Evolutionary conservation across 805 yeast genomes (phyloP).

Genomic region (Lachancea mirantina): DNA sequence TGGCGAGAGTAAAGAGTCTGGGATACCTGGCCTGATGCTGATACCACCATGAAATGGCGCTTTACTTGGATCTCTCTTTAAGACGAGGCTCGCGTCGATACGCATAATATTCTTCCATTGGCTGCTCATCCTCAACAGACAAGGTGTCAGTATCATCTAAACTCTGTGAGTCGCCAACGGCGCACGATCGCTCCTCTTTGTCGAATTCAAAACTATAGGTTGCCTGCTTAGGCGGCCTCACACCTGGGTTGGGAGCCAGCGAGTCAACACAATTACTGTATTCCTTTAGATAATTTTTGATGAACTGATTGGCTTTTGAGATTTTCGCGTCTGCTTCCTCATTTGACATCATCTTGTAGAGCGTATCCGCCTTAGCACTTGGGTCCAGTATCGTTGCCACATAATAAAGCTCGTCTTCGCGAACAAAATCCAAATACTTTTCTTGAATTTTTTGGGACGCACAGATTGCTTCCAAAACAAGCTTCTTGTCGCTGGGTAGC

Average conservation of each 20-base stretch:
- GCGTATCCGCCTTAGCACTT: slow-evolving; percentile 2
- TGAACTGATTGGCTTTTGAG: neutral
- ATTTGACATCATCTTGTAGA: slow-evolving; percentile 1
- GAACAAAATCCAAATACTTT: slow-evolving; percentile 1
- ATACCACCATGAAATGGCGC: slow-evolving; percentile 2
- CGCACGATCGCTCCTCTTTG: neutral
- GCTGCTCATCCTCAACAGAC: neutral
- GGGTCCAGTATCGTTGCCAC: slow-evolving; percentile 6
- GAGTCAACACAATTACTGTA: too few species aligned
- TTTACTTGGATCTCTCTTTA: neutral
- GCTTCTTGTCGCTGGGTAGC: neutral
- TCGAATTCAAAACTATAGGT: neutral
- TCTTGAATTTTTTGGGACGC: neutral
- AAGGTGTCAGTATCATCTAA: too few species aligned
- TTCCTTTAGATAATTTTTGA: slow-evolving; percentile 1
- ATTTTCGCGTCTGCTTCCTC: neutral
- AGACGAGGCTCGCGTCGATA: neutral
- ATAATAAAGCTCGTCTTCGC: slow-evolving; percentile 2
- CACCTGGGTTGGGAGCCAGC: too few species aligned
- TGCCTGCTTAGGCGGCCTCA: neutral
- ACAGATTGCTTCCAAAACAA: slow-evolving; percentile 7
- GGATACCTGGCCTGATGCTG: slow-evolving; percentile 2
- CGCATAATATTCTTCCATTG: neutral
- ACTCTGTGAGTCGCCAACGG: neutral
- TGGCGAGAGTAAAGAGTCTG: slow-evolving; percentile 2